phyloP scores from a whole-genome alignment of 2,329 filamentous ascomycete species.

The Claviceps sp. region DNA sequence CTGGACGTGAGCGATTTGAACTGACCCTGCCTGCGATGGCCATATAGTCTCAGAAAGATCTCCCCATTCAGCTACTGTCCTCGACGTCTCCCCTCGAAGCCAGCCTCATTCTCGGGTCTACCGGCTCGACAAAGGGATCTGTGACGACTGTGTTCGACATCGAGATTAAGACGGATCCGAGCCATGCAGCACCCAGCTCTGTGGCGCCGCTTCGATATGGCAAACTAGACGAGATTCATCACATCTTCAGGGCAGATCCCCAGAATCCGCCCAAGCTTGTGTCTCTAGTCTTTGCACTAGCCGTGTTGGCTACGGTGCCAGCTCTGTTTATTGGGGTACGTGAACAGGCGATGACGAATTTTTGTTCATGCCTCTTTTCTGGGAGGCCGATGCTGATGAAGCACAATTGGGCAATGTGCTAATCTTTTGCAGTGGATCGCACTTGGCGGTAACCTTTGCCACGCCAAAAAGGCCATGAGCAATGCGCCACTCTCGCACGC shows the following conservation, averaged over 20 bases:
- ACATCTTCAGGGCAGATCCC: constrained; percentile 73
- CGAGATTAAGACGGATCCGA: constrained; percentile 49
- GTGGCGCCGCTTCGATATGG: constrained; percentile 69
- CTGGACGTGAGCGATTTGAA: background rate
- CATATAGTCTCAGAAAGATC: constrained; percentile 68
- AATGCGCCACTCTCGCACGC: constrained; percentile 68
- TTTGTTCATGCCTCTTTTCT: background rate
- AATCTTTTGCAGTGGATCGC: constrained; percentile 53
- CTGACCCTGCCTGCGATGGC: no score
- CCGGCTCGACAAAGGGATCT: constrained; percentile 59
- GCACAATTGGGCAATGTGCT: constrained; percentile 6
- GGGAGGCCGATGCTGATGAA: no score
- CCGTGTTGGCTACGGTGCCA: constrained; percentile 62
- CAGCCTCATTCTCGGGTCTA: constrained; percentile 75
- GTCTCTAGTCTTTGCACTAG: constrained; percentile 61
- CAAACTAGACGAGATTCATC: constrained; percentile 72
- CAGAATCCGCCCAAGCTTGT: constrained; percentile 69
- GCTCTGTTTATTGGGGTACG: constrained; percentile 54
- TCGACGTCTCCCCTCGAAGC: constrained; percentile 57
- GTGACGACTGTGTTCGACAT: constrained; percentile 62
- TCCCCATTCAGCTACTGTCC: constrained; percentile 68
- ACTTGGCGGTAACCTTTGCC: constrained; percentile 71
- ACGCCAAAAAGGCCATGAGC: constrained; percentile 61
- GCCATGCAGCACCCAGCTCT: constrained; percentile 42
- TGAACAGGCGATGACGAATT: background rate